Conservation (phyloP, 768 basidiomycete species). For the Naganishia vaughanmartiniae region DNA sequence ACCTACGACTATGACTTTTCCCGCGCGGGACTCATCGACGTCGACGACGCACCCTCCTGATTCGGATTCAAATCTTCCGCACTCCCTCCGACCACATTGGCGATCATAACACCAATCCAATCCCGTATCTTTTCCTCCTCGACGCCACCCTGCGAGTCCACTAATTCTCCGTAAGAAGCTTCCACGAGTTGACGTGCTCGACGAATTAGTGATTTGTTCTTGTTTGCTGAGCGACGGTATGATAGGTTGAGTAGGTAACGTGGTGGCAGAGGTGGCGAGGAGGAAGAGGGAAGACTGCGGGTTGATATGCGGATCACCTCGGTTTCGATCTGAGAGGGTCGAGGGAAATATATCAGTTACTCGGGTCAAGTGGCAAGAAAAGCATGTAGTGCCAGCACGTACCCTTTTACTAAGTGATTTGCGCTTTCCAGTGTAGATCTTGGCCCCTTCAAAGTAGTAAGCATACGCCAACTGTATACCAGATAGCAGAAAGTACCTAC, state of each 20-base stretch:
- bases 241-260: constrained; percentile 61
- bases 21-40: constrained; percentile 4
- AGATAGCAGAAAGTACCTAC: constrained; percentile 73
- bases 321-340: constrained; percentile 70
- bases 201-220: constrained; percentile 33
- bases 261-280: constrained; percentile 56
- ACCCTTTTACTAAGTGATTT: constrained; percentile 86
- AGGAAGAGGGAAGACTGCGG: constrained; percentile 58
- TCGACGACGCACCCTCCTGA: neutral
- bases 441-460: constrained; percentile 79
- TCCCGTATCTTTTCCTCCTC: constrained; percentile 30
- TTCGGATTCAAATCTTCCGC: neutral
- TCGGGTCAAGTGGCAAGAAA: constrained; percentile 16
- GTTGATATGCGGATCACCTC: constrained; percentile 81
- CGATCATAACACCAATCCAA: constrained; percentile 27
- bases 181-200: constrained; percentile 7
- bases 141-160: constrained; percentile 30
- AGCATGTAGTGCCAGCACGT: constrained; percentile 43
- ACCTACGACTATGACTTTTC: neutral
- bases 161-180: constrained; percentile 17
- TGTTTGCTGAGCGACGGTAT: constrained; percentile 33
- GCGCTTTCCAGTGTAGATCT: constrained; percentile 82
- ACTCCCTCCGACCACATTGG: constrained; percentile 24
- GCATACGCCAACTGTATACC: constrained; percentile 72
- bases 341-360: neutral